Evolutionary conservation across 75 land plant genomes (phyloP).

Genomic region (Isoetes taiwanensis): DNA sequence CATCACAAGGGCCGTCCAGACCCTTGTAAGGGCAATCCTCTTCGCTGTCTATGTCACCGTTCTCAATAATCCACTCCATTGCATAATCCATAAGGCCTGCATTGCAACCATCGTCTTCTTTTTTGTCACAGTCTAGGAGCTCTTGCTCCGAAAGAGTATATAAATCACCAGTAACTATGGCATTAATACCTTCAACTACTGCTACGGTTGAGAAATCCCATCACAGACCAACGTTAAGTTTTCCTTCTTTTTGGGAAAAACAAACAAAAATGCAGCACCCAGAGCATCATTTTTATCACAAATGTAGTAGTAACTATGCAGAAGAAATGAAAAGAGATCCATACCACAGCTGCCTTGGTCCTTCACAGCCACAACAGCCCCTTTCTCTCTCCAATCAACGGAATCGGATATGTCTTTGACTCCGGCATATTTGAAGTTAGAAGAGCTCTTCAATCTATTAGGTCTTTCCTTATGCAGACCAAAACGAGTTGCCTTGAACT

Average conservation of each 20-base stretch:
- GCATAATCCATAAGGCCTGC: constrained; percentile 36
- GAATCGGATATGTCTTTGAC: neutral
- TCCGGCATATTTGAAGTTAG: neutral
- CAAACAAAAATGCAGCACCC: no score
- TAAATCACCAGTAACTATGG: constrained; percentile 16
- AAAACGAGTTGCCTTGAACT: neutral
- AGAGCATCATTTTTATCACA: no score
- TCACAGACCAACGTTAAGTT: no score
- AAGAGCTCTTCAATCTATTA: neutral
- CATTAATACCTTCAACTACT: constrained; percentile 28
- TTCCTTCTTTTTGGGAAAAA: no score
- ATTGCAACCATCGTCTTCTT: constrained; percentile 17
- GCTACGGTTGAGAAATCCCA: constrained; percentile 35
- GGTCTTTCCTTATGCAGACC: no score
- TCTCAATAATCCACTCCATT: no score
- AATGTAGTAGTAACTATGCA: no score
- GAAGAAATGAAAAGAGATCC: no score
- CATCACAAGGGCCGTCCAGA: no score
- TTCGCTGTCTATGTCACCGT: no score
- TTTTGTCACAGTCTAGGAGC: constrained; percentile 31
- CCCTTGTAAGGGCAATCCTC: no score
- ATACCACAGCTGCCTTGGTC: constrained; percentile 6
- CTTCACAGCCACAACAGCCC: neutral
- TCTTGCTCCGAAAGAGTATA: constrained; percentile 33
- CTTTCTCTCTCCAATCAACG: constrained; percentile 8